Percentiles rank a stretch among this genome's conserved stretches.
phyloP scores from a whole-genome alignment of 306 rosid species.

The Vigna radiata region DNA sequence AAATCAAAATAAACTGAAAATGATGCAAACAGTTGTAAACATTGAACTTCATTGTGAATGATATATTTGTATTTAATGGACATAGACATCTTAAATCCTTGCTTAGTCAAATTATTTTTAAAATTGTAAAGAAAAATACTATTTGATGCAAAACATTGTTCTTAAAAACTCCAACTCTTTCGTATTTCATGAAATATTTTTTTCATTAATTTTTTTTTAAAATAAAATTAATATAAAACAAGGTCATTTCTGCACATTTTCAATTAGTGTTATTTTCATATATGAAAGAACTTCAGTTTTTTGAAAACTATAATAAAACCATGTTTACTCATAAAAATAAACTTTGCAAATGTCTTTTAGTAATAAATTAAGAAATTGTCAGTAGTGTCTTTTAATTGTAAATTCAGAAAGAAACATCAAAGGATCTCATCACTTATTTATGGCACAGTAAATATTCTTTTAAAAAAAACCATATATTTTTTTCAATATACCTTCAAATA shows the following conservation, averaged over 20 bases:
- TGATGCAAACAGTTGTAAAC: neutral
- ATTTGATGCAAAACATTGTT: too few relatives aligned
- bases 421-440: neutral
- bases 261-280: neutral
- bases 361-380: neutral
- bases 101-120: neutral
- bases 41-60: neutral
- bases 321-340: neutral
- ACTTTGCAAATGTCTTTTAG: neutral
- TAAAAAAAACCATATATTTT: too few relatives aligned
- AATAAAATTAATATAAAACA: too few relatives aligned
- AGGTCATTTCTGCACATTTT: neutral
- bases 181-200: neutral
- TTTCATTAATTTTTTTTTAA: neutral
- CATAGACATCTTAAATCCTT: neutral
- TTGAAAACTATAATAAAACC: neutral
- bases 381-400: neutral
- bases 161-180: neutral
- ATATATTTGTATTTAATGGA: too few relatives aligned
- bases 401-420: neutral
- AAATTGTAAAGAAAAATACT: neutral
- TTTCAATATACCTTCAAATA: neutral
- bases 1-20: too few relatives aligned
- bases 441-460: neutral
- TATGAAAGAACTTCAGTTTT: neutral